Conservation (phyloP, 352 stramenopile genomes). For the Pythium phragmiticola region DNA sequence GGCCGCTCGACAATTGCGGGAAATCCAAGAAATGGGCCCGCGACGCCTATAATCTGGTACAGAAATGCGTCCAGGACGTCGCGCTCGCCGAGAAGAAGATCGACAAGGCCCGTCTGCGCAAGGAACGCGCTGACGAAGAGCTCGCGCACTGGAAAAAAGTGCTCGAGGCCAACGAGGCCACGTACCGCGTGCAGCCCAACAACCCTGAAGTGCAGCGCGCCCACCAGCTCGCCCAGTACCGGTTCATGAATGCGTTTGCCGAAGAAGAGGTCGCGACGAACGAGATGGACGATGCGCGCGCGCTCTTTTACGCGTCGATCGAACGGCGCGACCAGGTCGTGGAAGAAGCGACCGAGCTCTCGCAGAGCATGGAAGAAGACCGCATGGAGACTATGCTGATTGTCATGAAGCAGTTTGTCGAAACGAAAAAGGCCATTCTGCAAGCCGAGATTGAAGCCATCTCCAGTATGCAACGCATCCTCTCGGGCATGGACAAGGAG, state of each 20-base stretch:
- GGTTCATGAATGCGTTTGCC: conserved; percentile 59
- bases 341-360: conserved; percentile 73
- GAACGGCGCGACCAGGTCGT: conserved; percentile 78
- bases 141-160: conserved; percentile 75
- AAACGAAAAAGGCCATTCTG: conserved; percentile 81
- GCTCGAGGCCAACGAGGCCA: conserved; percentile 76
- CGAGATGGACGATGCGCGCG: conserved; percentile 64
- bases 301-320: conserved; percentile 57
- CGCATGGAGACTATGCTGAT: conserved; percentile 82
- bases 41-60: conserved; percentile 79
- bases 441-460: conserved; percentile 81
- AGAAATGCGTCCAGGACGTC: conserved; percentile 77
- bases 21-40: conserved; percentile 72
- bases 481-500: conserved; percentile 77
- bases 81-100: conserved; percentile 71
- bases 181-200: conserved; percentile 76
- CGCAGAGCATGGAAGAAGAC: conserved; percentile 82
- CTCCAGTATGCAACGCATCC: conserved; percentile 55
- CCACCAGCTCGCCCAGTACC: conserved; percentile 59
- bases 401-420: conserved; percentile 83
- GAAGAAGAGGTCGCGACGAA: conserved; percentile 57
- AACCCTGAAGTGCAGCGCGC: conserved; percentile 71
- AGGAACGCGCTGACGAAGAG: conserved; percentile 66
- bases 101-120: conserved; percentile 61
- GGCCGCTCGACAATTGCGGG: conserved; percentile 71